Evolutionary conservation across 2,329 filamentous ascomycete species (phyloP).

Genomic region (Claviceps fusiformis): DNA sequence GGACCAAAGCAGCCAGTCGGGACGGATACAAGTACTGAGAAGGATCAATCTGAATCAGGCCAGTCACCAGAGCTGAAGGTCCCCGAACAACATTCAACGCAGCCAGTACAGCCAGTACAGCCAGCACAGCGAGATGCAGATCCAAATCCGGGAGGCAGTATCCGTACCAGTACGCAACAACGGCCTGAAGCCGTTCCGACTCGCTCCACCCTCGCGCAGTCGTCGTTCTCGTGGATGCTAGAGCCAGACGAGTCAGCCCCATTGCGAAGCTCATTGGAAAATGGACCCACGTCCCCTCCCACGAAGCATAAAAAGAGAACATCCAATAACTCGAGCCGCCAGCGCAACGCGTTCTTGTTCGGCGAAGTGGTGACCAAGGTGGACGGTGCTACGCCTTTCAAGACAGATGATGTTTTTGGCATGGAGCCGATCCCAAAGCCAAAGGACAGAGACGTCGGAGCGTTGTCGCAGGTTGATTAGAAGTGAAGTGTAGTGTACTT

Average conservation of each 20-base stretch:
- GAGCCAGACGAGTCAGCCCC: conserved; percentile 34
- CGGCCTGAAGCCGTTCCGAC: conserved; percentile 36
- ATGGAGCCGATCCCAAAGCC: conserved; percentile 32
- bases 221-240: conserved; percentile 70
- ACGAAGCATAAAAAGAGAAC: conserved; percentile 25
- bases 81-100: background rate
- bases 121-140: background rate
- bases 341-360: conserved; percentile 46
- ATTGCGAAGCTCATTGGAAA: conserved; percentile 11
- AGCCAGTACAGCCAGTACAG: background rate
- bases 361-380: conserved; percentile 33
- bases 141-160: background rate
- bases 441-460: conserved; percentile 8
- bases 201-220: conserved; percentile 55
- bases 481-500: background rate
- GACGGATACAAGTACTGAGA: background rate
- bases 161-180: conserved; percentile 5
- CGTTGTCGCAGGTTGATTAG: conserved; percentile 1
- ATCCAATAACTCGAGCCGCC: conserved; percentile 32
- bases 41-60: background rate
- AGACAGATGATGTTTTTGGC: conserved; percentile 40
- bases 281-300: conserved; percentile 17
- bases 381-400: conserved; percentile 21
- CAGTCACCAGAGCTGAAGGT: background rate
- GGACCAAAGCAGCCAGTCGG: background rate